Conservation (phyloP, 2,329 filamentous ascomycete species). For the Rhytidhysteron rufulum region DNA sequence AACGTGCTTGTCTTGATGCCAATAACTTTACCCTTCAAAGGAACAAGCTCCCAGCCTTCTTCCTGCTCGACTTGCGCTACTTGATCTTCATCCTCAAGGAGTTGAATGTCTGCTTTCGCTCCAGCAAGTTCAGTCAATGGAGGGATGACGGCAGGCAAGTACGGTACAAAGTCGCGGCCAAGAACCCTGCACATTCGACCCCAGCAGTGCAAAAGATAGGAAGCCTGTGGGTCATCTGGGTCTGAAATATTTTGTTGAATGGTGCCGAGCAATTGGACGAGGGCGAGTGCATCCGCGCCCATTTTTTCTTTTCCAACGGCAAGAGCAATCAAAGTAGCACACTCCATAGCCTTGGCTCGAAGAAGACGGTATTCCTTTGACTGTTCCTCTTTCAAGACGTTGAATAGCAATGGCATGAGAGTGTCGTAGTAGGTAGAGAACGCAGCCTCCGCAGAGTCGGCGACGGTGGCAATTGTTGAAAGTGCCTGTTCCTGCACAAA, state of each 20-base stretch:
- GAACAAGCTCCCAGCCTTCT: slow-evolving; percentile 96
- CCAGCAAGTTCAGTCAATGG: slow-evolving; percentile 86
- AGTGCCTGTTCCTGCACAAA: slow-evolving; percentile 97
- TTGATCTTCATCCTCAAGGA: slow-evolving; percentile 92
- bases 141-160: slow-evolving; percentile 89
- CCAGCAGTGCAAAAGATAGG: slow-evolving; percentile 98
- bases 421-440: slow-evolving; percentile 95
- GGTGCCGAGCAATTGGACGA: slow-evolving; percentile 81
- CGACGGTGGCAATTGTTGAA: slow-evolving; percentile 96
- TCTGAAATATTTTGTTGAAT: slow-evolving; percentile 82
- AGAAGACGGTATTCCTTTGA: slow-evolving; percentile 90
- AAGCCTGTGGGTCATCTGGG: slow-evolving; percentile 89
- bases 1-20: slow-evolving; percentile 95
- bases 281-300: slow-evolving; percentile 76
- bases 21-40: slow-evolving; percentile 95
- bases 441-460: slow-evolving; percentile 93
- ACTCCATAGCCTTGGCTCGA: slow-evolving; percentile 98
- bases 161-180: slow-evolving; percentile 85
- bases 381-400: slow-evolving; percentile 82
- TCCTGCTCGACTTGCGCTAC: slow-evolving; percentile 90
- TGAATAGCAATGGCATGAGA: slow-evolving; percentile 91
- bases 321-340: slow-evolving; percentile 89
- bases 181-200: slow-evolving; percentile 97
- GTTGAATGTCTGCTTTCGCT: slow-evolving; percentile 94
- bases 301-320: slow-evolving; percentile 93